Percentiles rank a stretch among this genome's conserved stretches.
Evolutionary conservation across 2,329 filamentous ascomycete species (phyloP).

Genomic region (Aureobasidium sp.): DNA sequence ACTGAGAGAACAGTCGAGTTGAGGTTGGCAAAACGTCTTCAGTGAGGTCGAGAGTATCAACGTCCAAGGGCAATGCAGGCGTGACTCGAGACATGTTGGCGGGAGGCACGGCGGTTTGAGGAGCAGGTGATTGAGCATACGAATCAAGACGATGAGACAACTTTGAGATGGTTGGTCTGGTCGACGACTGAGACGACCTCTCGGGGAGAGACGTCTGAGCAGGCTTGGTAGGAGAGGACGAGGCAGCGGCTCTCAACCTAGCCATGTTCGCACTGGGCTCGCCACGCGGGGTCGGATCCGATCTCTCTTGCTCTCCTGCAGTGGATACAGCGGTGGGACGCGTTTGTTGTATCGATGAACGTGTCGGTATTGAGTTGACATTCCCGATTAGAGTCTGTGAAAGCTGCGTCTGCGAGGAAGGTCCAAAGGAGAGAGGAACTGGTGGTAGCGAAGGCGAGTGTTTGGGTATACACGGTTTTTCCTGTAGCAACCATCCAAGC

Average conservation of each 20-base stretch:
- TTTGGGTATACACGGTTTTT: slow-evolving; percentile 40
- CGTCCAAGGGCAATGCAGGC: slow-evolving; percentile 16
- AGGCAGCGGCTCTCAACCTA: slow-evolving; percentile 37
- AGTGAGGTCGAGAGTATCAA: slow-evolving; percentile 31
- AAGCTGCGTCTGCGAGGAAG: not conserved
- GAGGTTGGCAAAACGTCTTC: slow-evolving; percentile 22
- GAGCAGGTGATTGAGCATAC: slow-evolving; percentile 1
- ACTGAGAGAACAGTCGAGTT: slow-evolving; percentile 6
- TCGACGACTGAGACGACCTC: not conserved
- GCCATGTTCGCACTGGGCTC: slow-evolving; percentile 33
- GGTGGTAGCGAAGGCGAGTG: slow-evolving; percentile 13
- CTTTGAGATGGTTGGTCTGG: not conserved
- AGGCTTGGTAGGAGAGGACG: slow-evolving; percentile 21
- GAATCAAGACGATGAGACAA: not conserved
- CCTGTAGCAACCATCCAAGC: slow-evolving; percentile 41
- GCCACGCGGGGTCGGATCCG: not conserved
- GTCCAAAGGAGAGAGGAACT: not conserved
- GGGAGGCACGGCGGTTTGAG: not conserved
- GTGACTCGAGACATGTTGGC: not conserved
- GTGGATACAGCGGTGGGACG: not conserved
- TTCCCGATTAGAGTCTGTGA: not conserved
- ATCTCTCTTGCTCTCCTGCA: not conserved
- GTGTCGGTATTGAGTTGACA: slow-evolving; percentile 1
- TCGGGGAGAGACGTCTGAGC: not conserved
- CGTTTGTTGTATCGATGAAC: not conserved